Percentiles rank a stretch among this genome's conserved stretches.
These are phyloP conservation scores for Isabelozyma heimii DNA, from an alignment of 805 yeast genomes.

Conservation along the genomic window DNA sequence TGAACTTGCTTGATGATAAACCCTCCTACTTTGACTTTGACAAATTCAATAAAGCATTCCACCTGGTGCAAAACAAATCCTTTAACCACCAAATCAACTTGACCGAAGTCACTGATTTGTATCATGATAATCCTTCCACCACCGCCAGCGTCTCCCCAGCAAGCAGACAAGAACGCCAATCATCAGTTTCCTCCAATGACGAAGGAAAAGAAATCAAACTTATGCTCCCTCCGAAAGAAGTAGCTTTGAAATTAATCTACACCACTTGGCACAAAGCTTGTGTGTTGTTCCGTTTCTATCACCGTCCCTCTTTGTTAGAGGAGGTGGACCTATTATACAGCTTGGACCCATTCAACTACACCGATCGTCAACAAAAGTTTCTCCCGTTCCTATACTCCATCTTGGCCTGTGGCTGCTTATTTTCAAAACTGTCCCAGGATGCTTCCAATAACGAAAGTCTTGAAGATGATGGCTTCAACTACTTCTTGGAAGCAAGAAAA, in stretches of 20 bases:
- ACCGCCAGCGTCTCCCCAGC: conserved; percentile 12
- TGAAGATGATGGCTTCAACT: conserved; percentile 76
- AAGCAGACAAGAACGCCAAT: conserved; percentile 10
- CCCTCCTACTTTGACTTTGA: conserved; percentile 29
- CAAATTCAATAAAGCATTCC: conserved; percentile 26
- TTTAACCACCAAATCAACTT: conserved; percentile 13
- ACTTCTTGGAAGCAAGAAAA: conserved; percentile 77
- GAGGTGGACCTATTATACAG: conserved; percentile 75
- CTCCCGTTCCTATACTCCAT: conserved; percentile 80
- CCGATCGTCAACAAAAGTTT: conserved; percentile 70
- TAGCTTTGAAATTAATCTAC: conserved; percentile 66
- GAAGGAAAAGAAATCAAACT: conserved; percentile 52
- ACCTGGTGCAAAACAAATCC: conserved; percentile 16
- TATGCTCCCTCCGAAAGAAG: conserved; percentile 71
- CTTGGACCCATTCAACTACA: conserved; percentile 68
- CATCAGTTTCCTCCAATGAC: conserved; percentile 17
- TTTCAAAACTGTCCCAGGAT: conserved; percentile 44
- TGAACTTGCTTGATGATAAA: conserved; percentile 32
- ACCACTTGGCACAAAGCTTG: conserved; percentile 86
- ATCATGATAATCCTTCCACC: conserved; percentile 25
- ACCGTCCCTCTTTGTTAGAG: conserved; percentile 73
- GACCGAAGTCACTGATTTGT: conserved; percentile 26
- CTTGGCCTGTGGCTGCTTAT: conserved; percentile 85
- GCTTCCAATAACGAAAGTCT: conserved; percentile 33
- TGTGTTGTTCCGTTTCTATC: conserved; percentile 80